phyloP scores from a whole-genome alignment of 305 asterid species.

The Fraxinus paxiana region DNA sequence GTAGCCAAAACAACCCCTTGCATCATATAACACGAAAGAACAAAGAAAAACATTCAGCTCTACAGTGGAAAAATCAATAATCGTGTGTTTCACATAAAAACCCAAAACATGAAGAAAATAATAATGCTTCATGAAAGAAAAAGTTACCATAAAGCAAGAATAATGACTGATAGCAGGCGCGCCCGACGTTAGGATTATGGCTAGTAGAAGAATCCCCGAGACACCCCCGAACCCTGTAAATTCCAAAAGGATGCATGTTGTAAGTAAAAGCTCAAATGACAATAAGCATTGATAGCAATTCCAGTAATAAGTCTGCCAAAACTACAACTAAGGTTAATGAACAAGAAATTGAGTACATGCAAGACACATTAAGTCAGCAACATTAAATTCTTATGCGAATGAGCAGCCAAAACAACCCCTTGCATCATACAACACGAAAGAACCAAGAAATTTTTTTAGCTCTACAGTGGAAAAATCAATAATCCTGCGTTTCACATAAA shows the following conservation, averaged over 20 bases:
- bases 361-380: neutral
- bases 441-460: neutral
- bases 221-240: neutral
- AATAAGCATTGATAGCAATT: too few species aligned
- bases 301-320: too few species aligned
- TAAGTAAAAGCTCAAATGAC: too few species aligned
- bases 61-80: neutral
- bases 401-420: neutral
- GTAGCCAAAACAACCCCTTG: neutral
- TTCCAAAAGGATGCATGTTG: too few species aligned
- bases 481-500: too few species aligned
- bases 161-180: neutral
- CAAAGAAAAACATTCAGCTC: neutral
- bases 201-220: neutral
- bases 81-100: neutral
- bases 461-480: neutral
- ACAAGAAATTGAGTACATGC: neutral
- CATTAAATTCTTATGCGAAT: neutral
- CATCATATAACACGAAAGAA: neutral
- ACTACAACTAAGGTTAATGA: too few species aligned
- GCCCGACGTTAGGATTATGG: neutral
- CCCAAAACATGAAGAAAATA: neutral
- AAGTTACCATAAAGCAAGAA: neutral
- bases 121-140: neutral
- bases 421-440: neutral